Conservation (phyloP, 495 filamentous ascomycete species). For the Terfezia claveryi region DNA sequence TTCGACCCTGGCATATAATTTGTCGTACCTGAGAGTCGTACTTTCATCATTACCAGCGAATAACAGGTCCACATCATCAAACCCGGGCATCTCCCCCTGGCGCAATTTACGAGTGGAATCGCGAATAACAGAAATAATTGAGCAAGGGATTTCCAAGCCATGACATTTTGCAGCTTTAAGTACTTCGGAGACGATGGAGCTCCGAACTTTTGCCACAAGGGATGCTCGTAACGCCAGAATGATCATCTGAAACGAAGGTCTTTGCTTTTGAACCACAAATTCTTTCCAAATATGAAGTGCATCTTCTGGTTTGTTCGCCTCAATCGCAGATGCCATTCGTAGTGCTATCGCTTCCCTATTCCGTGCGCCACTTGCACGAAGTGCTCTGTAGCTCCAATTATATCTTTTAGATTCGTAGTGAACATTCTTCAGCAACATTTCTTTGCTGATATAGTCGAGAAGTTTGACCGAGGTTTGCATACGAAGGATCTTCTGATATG, state of each 20-base stretch:
- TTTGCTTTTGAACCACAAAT: not conserved
- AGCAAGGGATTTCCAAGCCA: not conserved
- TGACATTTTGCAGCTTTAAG: not conserved
- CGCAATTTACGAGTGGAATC: not conserved
- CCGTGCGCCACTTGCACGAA: slow-evolving; percentile 22
- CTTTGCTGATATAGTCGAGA: not conserved
- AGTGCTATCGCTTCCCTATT: not conserved
- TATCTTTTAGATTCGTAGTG: not conserved
- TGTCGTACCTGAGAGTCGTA: not conserved
- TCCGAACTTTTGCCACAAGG: not conserved
- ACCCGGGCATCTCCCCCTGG: too few species aligned
- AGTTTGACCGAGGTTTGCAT: not conserved
- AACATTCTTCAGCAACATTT: not conserved
- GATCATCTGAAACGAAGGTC: not conserved
- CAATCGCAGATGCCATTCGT: not conserved
- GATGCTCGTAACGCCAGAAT: not conserved
- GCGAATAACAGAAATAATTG: not conserved
- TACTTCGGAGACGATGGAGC: not conserved
- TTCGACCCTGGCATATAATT: not conserved
- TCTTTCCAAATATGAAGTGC: not conserved
- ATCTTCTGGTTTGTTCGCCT: not conserved
- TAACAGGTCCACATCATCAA: not conserved
- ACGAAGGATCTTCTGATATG: not conserved
- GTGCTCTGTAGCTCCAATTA: not conserved
- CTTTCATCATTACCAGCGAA: not conserved